A percentile compares a stretch with the other conserved stretches of the same genome.
Conservation (phyloP, 257 asterid species). For the Przewalskia tangutica region DNA sequence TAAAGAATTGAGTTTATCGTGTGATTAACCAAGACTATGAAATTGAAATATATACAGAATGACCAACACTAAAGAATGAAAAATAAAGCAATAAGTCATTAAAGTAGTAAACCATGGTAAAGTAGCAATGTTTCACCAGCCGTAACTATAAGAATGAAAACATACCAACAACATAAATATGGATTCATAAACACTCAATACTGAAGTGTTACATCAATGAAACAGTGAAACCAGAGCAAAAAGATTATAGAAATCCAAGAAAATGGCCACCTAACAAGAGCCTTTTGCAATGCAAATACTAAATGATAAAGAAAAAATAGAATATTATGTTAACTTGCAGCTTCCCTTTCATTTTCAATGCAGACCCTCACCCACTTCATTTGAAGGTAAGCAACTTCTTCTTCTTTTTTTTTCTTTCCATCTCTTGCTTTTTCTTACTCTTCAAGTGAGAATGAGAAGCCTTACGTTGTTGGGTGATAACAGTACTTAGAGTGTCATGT, state of each 20-base stretch:
- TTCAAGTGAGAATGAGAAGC: conserved; percentile 47
- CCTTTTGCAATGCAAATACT: conserved; percentile 2
- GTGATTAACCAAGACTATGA: background rate
- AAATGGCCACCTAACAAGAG: conserved; percentile 44
- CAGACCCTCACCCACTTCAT: conserved; percentile 16
- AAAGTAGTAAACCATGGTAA: background rate
- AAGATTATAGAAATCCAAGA: conserved; percentile 20
- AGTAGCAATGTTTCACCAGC: background rate
- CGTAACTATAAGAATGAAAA: background rate
- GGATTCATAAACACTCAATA: background rate
- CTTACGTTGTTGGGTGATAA: conserved; percentile 47
- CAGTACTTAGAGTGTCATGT: conserved; percentile 22
- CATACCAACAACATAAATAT: background rate
- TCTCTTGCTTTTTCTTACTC: conserved; percentile 40
- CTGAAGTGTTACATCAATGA: background rate
- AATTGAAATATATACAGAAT: background rate
- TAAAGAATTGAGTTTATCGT: too few species aligned
- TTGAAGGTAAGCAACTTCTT: conserved; percentile 48
- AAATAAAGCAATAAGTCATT: too few species aligned
- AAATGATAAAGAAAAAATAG: background rate
- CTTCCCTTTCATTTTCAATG: conserved; percentile 54
- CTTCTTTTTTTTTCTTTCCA: conserved; percentile 5
- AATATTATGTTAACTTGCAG: conserved; percentile 31
- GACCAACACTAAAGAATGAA: background rate
- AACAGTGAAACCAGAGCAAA: conserved; percentile 6